Percentiles rank a stretch among this genome's conserved stretches.
Evolutionary conservation across 1,139 yeast species (phyloP).

Genomic region (Pichia sorboxylosa): DNA sequence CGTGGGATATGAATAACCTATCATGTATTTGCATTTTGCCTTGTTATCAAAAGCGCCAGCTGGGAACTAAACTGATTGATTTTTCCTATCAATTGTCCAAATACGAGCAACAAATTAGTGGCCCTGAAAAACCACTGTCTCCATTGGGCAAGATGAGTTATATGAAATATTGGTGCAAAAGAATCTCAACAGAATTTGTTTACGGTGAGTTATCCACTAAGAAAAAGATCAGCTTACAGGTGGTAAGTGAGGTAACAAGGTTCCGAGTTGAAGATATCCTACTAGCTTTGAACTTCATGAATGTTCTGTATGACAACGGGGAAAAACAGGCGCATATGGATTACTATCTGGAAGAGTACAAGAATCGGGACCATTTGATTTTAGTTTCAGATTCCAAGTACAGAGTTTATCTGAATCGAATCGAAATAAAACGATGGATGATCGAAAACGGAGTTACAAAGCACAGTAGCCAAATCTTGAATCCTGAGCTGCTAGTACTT

Average conservation of each 20-base stretch:
- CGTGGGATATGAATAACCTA: slow-evolving; percentile 77
- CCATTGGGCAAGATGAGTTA: slow-evolving; percentile 70
- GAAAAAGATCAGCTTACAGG: slow-evolving; percentile 33
- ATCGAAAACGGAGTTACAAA: slow-evolving; percentile 13
- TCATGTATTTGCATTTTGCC: slow-evolving; percentile 91
- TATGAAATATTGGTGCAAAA: slow-evolving; percentile 63
- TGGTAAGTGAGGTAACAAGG: slow-evolving; percentile 50
- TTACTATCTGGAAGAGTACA: slow-evolving; percentile 17
- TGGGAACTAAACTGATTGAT: slow-evolving; percentile 73
- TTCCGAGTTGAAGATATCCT: slow-evolving; percentile 61
- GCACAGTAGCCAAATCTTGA: slow-evolving; percentile 1
- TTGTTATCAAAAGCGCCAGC: slow-evolving; percentile 68
- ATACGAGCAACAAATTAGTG: slow-evolving; percentile 49
- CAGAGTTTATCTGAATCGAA: slow-evolving; percentile 16
- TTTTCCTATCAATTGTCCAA: slow-evolving; percentile 68
- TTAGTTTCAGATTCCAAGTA: slow-evolving; percentile 16
- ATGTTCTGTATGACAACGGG: slow-evolving; percentile 29
- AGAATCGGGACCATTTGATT: slow-evolving; percentile 12
- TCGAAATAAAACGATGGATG: slow-evolving; percentile 20
- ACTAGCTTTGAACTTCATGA: slow-evolving; percentile 52
- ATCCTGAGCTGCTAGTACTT: slow-evolving; percentile 5
- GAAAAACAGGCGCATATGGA: slow-evolving; percentile 17
- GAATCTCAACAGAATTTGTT: slow-evolving; percentile 32
- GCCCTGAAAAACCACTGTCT: slow-evolving; percentile 88
- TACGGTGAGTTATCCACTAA: slow-evolving; percentile 26